These are phyloP conservation scores for Diaporthe australafricana DNA, from an alignment of 2,329 filamentous ascomycete species.

Conservation along the genomic window DNA sequence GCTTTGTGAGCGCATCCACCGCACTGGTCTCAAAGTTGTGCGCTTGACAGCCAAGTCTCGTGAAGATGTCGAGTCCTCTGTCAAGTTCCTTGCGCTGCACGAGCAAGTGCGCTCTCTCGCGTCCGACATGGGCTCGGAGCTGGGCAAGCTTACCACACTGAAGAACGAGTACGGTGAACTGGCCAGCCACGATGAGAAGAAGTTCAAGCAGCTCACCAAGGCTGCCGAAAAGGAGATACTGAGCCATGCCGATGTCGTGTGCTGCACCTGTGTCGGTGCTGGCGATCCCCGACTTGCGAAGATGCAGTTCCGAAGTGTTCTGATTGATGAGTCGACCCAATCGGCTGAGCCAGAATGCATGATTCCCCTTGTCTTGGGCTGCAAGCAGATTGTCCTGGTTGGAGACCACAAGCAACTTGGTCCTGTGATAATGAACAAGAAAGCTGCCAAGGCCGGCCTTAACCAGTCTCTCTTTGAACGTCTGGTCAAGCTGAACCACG, in stretches of 20 bases:
- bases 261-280: constrained; percentile 97
- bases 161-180: constrained; percentile 93
- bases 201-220: constrained; percentile 95
- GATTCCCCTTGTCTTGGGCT: constrained; percentile 96
- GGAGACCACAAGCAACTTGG: constrained; percentile 98
- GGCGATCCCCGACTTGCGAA: constrained; percentile 95
- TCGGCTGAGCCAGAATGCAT: constrained; percentile 98
- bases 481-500: constrained; percentile 89
- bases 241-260: constrained; percentile 95
- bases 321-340: constrained; percentile 98
- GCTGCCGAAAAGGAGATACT: constrained; percentile 95
- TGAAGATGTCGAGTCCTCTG: constrained; percentile 98
- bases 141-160: constrained; percentile 91
- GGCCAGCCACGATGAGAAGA: constrained; percentile 97
- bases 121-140: constrained; percentile 87
- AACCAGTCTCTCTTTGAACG: constrained; percentile 99
- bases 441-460: constrained; percentile 95
- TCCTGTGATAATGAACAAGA: constrained; percentile 99
- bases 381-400: constrained; percentile 98
- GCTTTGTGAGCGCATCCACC: constrained; percentile 95
- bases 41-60: constrained; percentile 98
- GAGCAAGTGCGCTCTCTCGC: constrained; percentile 94
- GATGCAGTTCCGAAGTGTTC: constrained; percentile 97
- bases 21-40: constrained; percentile 94
- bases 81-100: constrained; percentile 93